phyloP scores from a whole-genome alignment of 345 rosid species.

The Eucalyptus curtisii region DNA sequence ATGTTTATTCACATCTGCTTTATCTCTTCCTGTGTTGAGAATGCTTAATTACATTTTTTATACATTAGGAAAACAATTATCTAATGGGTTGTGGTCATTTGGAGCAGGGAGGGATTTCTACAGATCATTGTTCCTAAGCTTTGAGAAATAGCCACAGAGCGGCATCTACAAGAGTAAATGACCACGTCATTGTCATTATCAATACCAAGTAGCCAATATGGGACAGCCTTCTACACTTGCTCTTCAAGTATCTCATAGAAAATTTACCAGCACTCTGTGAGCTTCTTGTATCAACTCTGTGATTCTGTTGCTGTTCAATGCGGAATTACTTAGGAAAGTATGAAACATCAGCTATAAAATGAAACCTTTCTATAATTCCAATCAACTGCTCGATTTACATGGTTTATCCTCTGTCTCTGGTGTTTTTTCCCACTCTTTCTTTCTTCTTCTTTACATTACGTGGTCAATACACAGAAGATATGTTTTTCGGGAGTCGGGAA shows the following conservation, averaged over 20 bases:
- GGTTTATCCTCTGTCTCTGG: not conserved
- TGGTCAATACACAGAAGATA: not conserved
- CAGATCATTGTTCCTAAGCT: constrained; percentile 46
- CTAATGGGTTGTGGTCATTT: not conserved
- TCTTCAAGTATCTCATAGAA: not conserved
- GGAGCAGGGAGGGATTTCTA: constrained; percentile 52
- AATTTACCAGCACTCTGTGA: not conserved
- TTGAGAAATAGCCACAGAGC: constrained; percentile 13
- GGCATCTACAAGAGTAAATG: not conserved
- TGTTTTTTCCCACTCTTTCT: not conserved
- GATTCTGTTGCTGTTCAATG: not conserved
- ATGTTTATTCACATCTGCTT: not conserved
- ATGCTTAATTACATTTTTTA: not conserved
- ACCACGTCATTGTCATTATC: not conserved
- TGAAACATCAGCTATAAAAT: not conserved
- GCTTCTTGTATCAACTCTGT: not conserved
- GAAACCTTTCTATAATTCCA: not conserved
- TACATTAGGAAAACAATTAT: not conserved
- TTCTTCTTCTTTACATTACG: not conserved
- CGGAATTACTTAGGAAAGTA: not conserved
- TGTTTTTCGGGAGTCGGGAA: not conserved
- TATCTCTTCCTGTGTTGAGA: not conserved
- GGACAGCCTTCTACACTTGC: not conserved
- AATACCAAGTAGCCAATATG: not conserved
- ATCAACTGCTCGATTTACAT: not conserved